Conservation (phyloP, 768 basidiomycete genomes). For the Cyclocybe aegerita region DNA sequence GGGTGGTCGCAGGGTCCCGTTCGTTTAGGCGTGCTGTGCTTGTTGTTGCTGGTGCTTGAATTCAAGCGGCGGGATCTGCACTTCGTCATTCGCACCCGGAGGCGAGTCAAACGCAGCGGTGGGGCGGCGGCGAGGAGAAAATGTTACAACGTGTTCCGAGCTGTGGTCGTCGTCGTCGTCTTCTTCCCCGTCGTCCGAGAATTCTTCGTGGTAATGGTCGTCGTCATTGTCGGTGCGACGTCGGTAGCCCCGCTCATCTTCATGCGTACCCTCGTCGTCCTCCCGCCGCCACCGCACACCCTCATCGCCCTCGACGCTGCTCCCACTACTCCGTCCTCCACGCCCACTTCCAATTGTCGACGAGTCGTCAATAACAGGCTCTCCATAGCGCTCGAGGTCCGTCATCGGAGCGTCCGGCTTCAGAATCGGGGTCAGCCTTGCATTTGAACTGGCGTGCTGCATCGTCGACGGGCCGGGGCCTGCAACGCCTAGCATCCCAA, state of each 20-base stretch:
- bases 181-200: conserved; percentile 9
- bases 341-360: conserved; percentile 49
- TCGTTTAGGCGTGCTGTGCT: no score
- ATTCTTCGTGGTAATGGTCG: conserved; percentile 13
- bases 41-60: no score
- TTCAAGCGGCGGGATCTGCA: no score
- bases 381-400: conserved; percentile 17
- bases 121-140: background rate
- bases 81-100: no score
- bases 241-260: conserved; percentile 16
- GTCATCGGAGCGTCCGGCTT: no score
- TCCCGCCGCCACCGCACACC: conserved; percentile 14
- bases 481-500: background rate
- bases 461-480: background rate
- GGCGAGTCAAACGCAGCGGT: no score
- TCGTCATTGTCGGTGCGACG: conserved; percentile 35
- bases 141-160: conserved; percentile 6
- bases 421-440: background rate
- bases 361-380: conserved; percentile 43
- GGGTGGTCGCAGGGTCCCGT: no score
- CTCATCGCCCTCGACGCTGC: conserved; percentile 6
- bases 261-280: conserved; percentile 22
- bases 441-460: no score
- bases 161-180: conserved; percentile 12
- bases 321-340: conserved; percentile 2